phyloP scores from a whole-genome alignment of 345 rosid species.

The Salix exigua region DNA sequence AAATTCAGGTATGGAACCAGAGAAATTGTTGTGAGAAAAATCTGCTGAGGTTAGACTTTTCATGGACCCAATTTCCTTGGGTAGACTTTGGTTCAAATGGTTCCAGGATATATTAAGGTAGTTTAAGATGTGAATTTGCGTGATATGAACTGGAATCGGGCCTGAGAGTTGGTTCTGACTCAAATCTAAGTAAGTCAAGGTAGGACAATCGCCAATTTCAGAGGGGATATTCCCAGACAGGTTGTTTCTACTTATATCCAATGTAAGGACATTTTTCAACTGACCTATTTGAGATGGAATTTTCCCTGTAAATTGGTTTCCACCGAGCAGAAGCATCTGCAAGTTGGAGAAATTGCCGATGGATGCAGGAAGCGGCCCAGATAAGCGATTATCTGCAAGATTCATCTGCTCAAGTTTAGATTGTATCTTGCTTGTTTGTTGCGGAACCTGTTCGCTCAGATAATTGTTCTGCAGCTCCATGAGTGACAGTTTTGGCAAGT shows the following conservation, averaged over 20 bases:
- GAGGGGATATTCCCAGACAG: constrained; percentile 48
- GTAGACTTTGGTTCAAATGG: constrained; percentile 45
- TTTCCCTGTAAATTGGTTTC: constrained; percentile 50
- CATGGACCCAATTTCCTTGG: constrained; percentile 45
- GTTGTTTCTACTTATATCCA: constrained; percentile 51
- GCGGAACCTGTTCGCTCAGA: constrained; percentile 43
- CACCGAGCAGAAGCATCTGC: constrained; percentile 47
- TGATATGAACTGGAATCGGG: constrained; percentile 44
- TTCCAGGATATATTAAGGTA: constrained; percentile 63
- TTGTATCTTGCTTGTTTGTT: constrained; percentile 33
- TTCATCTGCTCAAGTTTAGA: constrained; percentile 48
- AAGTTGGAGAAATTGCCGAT: constrained; percentile 51
- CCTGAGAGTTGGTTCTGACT: constrained; percentile 71
- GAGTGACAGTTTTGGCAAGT: constrained; percentile 55
- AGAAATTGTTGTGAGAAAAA: constrained; percentile 64
- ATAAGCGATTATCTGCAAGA: constrained; percentile 51
- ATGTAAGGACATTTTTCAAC: constrained; percentile 40
- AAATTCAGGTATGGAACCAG: constrained; percentile 51
- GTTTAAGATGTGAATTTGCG: constrained; percentile 42
- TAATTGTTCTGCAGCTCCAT: constrained; percentile 63
- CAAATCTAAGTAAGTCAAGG: constrained; percentile 54
- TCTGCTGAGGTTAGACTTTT: constrained; percentile 61
- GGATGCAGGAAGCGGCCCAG: constrained; percentile 50
- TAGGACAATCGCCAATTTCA: constrained; percentile 48
- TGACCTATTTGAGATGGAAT: constrained; percentile 48